phyloP scores from a whole-genome alignment of 306 rosid species.

The Lupinus albus region DNA sequence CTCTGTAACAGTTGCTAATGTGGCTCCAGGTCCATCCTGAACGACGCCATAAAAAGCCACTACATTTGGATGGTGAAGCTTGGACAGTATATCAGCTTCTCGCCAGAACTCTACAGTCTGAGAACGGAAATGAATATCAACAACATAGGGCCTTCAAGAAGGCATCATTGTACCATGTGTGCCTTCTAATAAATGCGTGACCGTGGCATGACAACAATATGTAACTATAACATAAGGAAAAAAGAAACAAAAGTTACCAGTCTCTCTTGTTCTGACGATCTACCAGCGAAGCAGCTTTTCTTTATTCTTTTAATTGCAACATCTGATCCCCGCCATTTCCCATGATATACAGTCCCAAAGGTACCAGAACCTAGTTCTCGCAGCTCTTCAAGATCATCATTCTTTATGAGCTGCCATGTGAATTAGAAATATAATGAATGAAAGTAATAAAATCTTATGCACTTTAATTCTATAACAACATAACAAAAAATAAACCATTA shows the following conservation, averaged over 20 bases:
- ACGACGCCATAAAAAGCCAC: conserved; percentile 93
- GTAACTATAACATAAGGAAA: background rate
- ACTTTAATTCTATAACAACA: background rate
- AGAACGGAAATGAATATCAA: conserved; percentile 29
- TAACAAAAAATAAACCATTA: background rate
- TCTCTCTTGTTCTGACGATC: conserved; percentile 92
- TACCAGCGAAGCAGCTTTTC: conserved; percentile 82
- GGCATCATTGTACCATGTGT: too few species aligned
- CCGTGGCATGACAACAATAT: conserved; percentile 16
- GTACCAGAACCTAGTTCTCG: conserved; percentile 88
- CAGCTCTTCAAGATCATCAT: conserved; percentile 86
- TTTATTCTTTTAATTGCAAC: conserved; percentile 90
- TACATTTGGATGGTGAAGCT: conserved; percentile 95
- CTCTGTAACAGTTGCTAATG: conserved; percentile 83
- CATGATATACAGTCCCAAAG: conserved; percentile 91
- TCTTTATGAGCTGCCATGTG: conserved; percentile 64
- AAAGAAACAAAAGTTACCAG: conserved; percentile 53
- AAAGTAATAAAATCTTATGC: background rate
- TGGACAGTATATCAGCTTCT: conserved; percentile 90
- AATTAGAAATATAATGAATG: conserved; percentile 43
- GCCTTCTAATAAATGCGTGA: background rate
- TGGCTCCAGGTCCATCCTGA: conserved; percentile 89
- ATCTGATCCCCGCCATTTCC: conserved; percentile 90
- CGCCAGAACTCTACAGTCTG: conserved; percentile 88
- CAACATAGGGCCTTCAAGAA: too few species aligned